Evolutionary conservation across 2,329 filamentous ascomycete genomes (phyloP).

Genomic region (Fusarium xyrophilum): DNA sequence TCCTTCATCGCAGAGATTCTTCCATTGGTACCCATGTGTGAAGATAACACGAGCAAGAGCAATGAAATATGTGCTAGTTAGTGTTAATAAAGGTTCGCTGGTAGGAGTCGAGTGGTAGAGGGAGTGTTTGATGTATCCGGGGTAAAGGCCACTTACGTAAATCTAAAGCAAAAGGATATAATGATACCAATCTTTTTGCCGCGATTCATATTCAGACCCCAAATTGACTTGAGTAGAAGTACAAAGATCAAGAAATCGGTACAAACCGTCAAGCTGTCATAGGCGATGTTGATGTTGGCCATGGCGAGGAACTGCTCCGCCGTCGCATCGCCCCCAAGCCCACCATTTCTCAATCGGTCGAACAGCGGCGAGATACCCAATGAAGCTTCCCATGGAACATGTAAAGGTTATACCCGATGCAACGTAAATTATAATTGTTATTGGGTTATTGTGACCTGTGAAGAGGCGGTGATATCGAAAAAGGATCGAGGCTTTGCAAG

Average conservation of each 20-base stretch:
- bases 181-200: slow-evolving; percentile 8
- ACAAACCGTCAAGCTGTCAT: slow-evolving; percentile 1
- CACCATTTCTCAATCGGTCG: slow-evolving; percentile 9
- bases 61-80: not conserved
- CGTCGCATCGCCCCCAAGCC: slow-evolving; percentile 11
- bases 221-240: slow-evolving; percentile 5
- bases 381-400: slow-evolving; percentile 11
- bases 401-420: not conserved
- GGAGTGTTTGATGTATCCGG: too few species aligned
- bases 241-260: slow-evolving; percentile 15
- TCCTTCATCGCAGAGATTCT: slow-evolving; percentile 6
- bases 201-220: slow-evolving; percentile 7
- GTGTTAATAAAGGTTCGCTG: accelerated
- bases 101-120: not conserved
- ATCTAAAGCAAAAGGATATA: slow-evolving; percentile 2
- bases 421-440: slow-evolving; percentile 1
- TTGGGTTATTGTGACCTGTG: not conserved
- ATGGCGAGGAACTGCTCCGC: slow-evolving; percentile 8
- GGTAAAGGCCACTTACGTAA: not conserved
- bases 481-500: slow-evolving; percentile 7
- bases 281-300: slow-evolving; percentile 3
- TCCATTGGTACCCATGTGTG: slow-evolving; percentile 9
- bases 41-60: not conserved
- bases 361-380: not conserved
- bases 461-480: slow-evolving; percentile 10